Percentiles rank a stretch among this genome's conserved stretches.
Conservation (phyloP, 768 basidiomycete genomes). For the Peribolospora kevripleyi region DNA sequence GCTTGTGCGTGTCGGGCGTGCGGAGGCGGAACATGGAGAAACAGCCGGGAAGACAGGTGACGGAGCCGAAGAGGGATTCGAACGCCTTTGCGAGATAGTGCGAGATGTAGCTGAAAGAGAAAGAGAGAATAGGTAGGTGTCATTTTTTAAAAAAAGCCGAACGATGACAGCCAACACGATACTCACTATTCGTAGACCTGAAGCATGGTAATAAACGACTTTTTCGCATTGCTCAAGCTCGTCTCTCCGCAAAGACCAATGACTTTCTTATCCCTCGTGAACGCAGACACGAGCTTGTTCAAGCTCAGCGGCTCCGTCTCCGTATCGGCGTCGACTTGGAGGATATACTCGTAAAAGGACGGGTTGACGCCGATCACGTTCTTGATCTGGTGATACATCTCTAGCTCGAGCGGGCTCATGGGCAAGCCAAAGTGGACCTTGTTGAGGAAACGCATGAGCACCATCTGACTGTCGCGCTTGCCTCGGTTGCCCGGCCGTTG, state of each 20-base stretch:
- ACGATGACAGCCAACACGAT: too few species aligned
- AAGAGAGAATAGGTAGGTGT: not conserved
- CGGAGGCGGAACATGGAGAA: constrained; percentile 86
- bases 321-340: constrained; percentile 84
- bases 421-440: constrained; percentile 92
- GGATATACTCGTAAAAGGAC: constrained; percentile 56
- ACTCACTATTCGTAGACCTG: constrained; percentile 30
- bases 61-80: constrained; percentile 69
- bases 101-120: constrained; percentile 48
- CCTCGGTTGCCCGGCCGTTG: constrained; percentile 87
- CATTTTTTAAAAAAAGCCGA: not conserved
- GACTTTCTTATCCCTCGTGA: constrained; percentile 9
- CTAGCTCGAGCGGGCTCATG: constrained; percentile 89
- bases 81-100: constrained; percentile 94
- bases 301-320: constrained; percentile 66
- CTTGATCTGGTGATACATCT: constrained; percentile 99
- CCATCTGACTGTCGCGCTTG: constrained; percentile 92
- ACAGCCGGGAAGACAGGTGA: constrained; percentile 85
- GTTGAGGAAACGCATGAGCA: constrained; percentile 92
- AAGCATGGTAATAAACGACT: constrained; percentile 92
- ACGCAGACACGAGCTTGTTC: constrained; percentile 75
- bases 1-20: constrained; percentile 78
- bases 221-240: constrained; percentile 65
- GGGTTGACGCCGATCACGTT: constrained; percentile 99
- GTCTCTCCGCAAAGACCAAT: constrained; percentile 87